A percentile compares a stretch with the other conserved stretches of the same genome.
Conservation (phyloP, 345 rosid genomes). For the Pistacia vera region DNA sequence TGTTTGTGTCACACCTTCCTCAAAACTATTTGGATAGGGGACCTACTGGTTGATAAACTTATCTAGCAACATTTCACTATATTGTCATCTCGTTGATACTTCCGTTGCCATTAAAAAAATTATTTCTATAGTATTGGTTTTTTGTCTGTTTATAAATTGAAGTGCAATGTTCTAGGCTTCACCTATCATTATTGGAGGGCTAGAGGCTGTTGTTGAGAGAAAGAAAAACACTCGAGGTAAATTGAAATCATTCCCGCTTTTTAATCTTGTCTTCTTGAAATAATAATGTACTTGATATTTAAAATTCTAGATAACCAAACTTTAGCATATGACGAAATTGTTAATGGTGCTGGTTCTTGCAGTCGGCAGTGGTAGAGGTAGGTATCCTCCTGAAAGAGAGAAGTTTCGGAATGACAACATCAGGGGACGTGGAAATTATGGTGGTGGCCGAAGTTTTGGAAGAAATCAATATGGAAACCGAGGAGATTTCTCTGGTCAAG, state of each 20-base stretch:
- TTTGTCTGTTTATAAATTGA: background rate
- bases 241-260: slow-evolving; percentile 13
- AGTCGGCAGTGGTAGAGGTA: slow-evolving; percentile 50
- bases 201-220: slow-evolving; percentile 64
- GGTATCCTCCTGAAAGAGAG: slow-evolving; percentile 53
- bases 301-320: slow-evolving; percentile 9
- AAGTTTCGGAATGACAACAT: slow-evolving; percentile 54
- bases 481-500: slow-evolving; percentile 40
- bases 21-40: background rate
- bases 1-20: no score
- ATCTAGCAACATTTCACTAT: background rate
- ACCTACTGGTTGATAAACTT: background rate
- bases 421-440: slow-evolving; percentile 45
- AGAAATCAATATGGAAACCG: slow-evolving; percentile 39
- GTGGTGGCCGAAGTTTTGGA: slow-evolving; percentile 36
- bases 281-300: slow-evolving; percentile 22
- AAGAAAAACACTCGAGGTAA: slow-evolving; percentile 77
- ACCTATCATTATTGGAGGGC: slow-evolving; percentile 58
- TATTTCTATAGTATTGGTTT: background rate
- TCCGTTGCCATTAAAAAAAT: background rate
- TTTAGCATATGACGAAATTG: slow-evolving; percentile 5
- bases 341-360: slow-evolving; percentile 17
- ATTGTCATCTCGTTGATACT: background rate
- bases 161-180: slow-evolving; percentile 61
- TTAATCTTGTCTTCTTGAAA: slow-evolving; percentile 13